A percentile compares a stretch with the other conserved stretches of the same genome.
Evolutionary conservation across 306 rosid genomes (phyloP).

Genomic region (Calophaca sinica): DNA sequence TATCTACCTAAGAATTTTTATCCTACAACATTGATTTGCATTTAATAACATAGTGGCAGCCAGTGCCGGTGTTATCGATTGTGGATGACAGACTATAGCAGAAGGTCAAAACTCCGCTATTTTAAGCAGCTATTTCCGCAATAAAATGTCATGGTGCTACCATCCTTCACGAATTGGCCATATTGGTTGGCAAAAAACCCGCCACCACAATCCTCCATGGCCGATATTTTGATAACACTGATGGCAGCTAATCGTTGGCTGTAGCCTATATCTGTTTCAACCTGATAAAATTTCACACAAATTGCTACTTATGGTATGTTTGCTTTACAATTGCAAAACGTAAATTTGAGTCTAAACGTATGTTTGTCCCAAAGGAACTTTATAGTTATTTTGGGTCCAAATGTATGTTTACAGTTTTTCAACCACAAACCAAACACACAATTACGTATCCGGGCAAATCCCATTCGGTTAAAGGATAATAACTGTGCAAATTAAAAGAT

Average conservation of each 20-base stretch:
- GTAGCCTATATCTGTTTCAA: neutral
- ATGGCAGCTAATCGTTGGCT: neutral
- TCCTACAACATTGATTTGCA: neutral
- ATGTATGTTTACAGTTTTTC: neutral
- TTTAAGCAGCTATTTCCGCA: too few species aligned
- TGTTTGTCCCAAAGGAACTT: too few species aligned
- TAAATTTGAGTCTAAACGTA: neutral
- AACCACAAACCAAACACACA: neutral
- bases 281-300: neutral
- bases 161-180: too few species aligned
- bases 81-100: too few species aligned
- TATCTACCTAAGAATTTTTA: neutral
- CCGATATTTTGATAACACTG: too few species aligned
- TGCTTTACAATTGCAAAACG: neutral
- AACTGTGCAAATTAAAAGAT: conserved; percentile 11
- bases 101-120: too few species aligned
- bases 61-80: too few species aligned
- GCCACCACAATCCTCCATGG: too few species aligned
- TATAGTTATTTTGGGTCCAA: too few species aligned
- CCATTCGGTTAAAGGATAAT: neutral
- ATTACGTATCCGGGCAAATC: neutral
- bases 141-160: too few species aligned
- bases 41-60: conserved; percentile 2
- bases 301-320: neutral
- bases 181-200: too few species aligned